Evolutionary conservation across 192 early-diverging fungal species (phyloP).

Genomic region (Linnemannia zychae): DNA sequence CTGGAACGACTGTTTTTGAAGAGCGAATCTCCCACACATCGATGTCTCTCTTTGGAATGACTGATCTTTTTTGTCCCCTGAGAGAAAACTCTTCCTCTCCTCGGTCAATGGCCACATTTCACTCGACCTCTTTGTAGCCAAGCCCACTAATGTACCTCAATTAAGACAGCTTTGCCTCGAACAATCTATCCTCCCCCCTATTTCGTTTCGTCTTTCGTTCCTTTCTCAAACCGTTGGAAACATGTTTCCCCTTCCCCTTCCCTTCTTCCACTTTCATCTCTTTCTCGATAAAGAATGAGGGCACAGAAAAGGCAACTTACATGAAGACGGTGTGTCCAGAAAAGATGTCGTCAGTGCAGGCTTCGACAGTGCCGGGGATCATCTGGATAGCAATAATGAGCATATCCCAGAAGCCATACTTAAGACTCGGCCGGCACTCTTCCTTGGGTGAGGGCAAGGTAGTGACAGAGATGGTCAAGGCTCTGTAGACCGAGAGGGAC

Average conservation of each 20-base stretch:
- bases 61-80: background rate
- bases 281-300: background rate
- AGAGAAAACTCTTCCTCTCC: background rate
- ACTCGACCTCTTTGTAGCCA: background rate
- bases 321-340: slow-evolving; percentile 63
- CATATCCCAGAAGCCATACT: slow-evolving; percentile 56
- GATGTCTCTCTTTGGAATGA: background rate
- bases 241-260: background rate
- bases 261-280: background rate
- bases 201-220: slow-evolving; percentile 4
- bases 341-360: slow-evolving; percentile 62
- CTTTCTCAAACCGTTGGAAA: background rate
- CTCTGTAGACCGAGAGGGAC: slow-evolving; percentile 34
- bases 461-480: slow-evolving; percentile 52
- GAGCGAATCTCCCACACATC: background rate
- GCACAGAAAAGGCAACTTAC: slow-evolving; percentile 24
- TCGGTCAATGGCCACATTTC: background rate
- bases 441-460: slow-evolving; percentile 58
- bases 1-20: background rate
- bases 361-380: slow-evolving; percentile 56
- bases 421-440: slow-evolving; percentile 37
- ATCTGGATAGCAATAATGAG: slow-evolving; percentile 43
- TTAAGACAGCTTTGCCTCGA: background rate
- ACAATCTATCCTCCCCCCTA: background rate
- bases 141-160: background rate